phyloP scores from a whole-genome alignment of 441 rosid species.

The Mallotus japonicus region DNA sequence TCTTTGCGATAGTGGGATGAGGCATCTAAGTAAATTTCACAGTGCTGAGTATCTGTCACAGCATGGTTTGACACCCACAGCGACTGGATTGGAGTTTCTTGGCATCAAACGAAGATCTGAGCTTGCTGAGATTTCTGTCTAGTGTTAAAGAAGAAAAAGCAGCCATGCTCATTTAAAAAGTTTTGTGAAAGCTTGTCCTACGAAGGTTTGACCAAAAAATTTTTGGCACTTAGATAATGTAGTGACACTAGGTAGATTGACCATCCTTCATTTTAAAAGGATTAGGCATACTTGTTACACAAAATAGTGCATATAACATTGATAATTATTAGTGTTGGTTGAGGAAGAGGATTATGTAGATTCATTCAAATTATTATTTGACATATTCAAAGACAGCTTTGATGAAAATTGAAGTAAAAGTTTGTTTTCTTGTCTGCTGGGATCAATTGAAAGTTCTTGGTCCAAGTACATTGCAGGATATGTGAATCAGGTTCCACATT shows the following conservation, averaged over 20 bases:
- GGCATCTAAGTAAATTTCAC: conserved; percentile 89
- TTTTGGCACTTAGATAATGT: conserved; percentile 1
- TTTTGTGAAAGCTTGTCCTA: not conserved
- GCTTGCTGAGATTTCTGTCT: not conserved
- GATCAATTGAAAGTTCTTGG: not conserved
- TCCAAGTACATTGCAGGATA: not conserved
- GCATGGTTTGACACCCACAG: conserved; percentile 64
- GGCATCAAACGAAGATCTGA: conserved; percentile 35
- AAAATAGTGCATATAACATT: not conserved
- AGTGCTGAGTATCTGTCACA: conserved; percentile 54
- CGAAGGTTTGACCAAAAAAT: not conserved
- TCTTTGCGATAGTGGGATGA: conserved; percentile 89
- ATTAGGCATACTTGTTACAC: not conserved
- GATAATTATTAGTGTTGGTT: not conserved
- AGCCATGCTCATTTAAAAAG: not conserved
- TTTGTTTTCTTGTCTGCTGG: not conserved
- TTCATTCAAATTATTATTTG: conserved; percentile 6
- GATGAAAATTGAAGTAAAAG: no score
- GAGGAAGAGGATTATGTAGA: not conserved
- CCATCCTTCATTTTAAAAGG: not conserved
- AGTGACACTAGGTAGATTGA: not conserved
- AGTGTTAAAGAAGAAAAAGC: not conserved
- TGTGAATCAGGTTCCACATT: not conserved
- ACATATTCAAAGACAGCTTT: not conserved
- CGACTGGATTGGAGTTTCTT: conserved; percentile 68